Evolutionary conservation across 352 stramenopile species (phyloP).

Genomic region (Hyaloperonospora brassicae): DNA sequence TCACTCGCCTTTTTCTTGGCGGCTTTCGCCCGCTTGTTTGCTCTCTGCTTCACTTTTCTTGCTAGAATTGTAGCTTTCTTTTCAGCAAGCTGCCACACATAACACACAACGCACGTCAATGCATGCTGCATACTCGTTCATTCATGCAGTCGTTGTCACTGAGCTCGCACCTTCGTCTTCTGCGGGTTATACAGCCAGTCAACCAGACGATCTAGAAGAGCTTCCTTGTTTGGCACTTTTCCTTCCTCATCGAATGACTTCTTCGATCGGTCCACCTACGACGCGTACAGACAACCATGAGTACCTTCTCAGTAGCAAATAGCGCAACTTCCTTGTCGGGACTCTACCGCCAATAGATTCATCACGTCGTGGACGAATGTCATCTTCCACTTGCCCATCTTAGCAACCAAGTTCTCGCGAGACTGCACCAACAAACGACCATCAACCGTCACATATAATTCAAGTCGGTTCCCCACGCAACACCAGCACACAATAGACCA

Average conservation of each 20-base stretch:
- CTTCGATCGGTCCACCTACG: constrained; percentile 73
- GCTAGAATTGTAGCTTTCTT: constrained; percentile 27
- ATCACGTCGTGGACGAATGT: constrained; percentile 70
- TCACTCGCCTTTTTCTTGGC: constrained; percentile 12
- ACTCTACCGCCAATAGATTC: constrained; percentile 60
- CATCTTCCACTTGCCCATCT: constrained; percentile 63
- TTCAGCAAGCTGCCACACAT: constrained; percentile 17
- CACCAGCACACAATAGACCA: background rate
- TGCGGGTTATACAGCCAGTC: constrained; percentile 69
- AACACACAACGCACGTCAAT: constrained; percentile 3
- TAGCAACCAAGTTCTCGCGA: constrained; percentile 46
- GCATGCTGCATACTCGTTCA: background rate
- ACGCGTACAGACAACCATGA: constrained; percentile 1
- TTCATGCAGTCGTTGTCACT: background rate
- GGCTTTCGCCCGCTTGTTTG: constrained; percentile 32
- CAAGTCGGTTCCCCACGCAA: background rate
- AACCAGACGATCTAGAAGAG: constrained; percentile 54
- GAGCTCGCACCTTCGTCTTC: constrained; percentile 33
- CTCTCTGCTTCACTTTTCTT: constrained; percentile 31
- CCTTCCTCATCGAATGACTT: constrained; percentile 73
- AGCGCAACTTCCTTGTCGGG: background rate
- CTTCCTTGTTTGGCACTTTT: constrained; percentile 54
- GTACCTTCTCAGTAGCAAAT: constrained; percentile 1
- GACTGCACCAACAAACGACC: constrained; percentile 24
- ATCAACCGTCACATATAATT: background rate